Conservation (phyloP, 2,329 filamentous ascomycete species). For the Alternaria sp. region DNA sequence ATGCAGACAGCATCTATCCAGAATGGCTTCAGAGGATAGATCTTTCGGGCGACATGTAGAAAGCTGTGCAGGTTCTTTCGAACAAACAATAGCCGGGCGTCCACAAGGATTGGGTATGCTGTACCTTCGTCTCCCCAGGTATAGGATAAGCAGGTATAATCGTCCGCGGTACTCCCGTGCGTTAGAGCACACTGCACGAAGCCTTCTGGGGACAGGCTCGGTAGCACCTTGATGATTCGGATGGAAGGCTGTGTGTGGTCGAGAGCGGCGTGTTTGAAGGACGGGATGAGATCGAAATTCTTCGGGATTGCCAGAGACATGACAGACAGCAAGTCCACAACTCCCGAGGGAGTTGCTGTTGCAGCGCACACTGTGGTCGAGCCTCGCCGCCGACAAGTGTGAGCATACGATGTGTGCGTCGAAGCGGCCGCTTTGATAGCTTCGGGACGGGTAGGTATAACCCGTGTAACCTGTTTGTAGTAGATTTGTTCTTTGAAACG, state of each 20-base stretch:
- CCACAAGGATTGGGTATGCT: rapidly evolving
- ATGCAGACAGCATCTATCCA: not conserved
- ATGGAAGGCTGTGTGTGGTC: not conserved
- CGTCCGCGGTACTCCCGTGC: not conserved
- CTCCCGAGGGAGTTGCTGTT: no score
- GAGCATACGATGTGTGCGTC: no score
- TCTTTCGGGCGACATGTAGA: rapidly evolving
- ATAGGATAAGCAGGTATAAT: not conserved
- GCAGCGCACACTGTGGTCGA: no score
- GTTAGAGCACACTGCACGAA: not conserved
- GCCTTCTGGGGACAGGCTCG: not conserved
- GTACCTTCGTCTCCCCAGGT: not conserved
- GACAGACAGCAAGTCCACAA: no score
- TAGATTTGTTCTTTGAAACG: no score
- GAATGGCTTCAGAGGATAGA: not conserved
- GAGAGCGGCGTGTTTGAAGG: not conserved
- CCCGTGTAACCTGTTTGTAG: no score
- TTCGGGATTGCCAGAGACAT: rapidly evolving
- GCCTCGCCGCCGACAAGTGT: no score
- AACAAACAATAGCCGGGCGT: rapidly evolving
- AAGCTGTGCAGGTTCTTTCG: not conserved
- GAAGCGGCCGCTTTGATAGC: no score
- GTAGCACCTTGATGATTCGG: not conserved
- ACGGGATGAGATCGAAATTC: rapidly evolving
- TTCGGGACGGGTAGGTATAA: no score